Conservation (phyloP, 192 early-diverging fungal species). For the Backusella tarrabulga region DNA sequence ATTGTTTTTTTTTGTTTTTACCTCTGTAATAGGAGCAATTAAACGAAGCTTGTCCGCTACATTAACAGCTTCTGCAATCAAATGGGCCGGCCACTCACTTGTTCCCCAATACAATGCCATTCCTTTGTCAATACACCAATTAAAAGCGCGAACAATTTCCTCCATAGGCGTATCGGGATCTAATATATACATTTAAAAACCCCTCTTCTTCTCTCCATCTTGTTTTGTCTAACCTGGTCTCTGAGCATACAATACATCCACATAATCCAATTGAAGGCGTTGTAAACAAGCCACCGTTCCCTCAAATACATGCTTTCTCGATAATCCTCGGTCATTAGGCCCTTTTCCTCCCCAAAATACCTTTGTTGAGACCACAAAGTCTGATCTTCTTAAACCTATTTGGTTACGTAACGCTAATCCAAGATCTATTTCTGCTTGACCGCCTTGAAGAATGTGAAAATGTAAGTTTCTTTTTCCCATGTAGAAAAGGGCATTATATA, state of each 20-base stretch:
- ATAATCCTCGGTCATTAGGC: slow-evolving; percentile 79
- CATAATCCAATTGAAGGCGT: slow-evolving; percentile 72
- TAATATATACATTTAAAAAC: not conserved
- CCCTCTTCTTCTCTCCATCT: not conserved
- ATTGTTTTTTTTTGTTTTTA: slow-evolving; percentile 10
- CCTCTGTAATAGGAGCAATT: slow-evolving; percentile 64
- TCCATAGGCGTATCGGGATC: slow-evolving; percentile 69
- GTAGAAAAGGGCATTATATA: not conserved
- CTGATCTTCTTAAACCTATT: slow-evolving; percentile 61
- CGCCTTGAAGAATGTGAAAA: slow-evolving; percentile 27
- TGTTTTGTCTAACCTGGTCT: slow-evolving; percentile 51
- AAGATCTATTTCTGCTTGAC: slow-evolving; percentile 74
- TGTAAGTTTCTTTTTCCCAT: not conserved
- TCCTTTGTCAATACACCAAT: slow-evolving; percentile 76
- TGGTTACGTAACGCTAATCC: slow-evolving; percentile 77
- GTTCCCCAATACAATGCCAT: slow-evolving; percentile 86
- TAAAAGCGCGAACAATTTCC: slow-evolving; percentile 84
- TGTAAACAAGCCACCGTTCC: slow-evolving; percentile 70
- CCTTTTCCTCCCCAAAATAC: slow-evolving; percentile 72
- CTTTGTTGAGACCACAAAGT: slow-evolving; percentile 81
- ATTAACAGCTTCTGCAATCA: slow-evolving; percentile 71
- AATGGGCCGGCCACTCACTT: slow-evolving; percentile 78
- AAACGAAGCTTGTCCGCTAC: slow-evolving; percentile 67
- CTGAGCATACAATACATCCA: slow-evolving; percentile 80
- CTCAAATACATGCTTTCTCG: slow-evolving; percentile 84